Base-by-base conservation (phyloP, 495 filamentous ascomycete genomes). In the Jackrogersella minutella region DNA sequence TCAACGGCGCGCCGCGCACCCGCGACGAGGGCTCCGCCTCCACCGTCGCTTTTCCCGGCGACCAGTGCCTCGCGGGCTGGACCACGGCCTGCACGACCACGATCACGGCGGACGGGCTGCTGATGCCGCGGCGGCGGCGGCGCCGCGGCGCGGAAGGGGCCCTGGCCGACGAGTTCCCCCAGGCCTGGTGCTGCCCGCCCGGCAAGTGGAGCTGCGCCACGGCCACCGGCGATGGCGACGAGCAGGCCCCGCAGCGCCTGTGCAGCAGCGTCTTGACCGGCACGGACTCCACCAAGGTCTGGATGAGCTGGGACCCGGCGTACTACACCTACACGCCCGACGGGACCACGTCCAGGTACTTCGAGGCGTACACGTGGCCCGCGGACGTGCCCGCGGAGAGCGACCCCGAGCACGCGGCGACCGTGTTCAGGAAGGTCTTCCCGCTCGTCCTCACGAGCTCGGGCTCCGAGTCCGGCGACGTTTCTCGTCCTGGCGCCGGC, bases 131-230 rank as follows among this genome's bases (percentile, higher is more conserved):
- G n/a, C 5, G 26, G n/a, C n/a, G 44, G 1, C 11, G 21, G 4
- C 24, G n/a, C 24, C 13, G 14, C 7, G 55, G 22, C 11, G 13
- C 5, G n/a, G n/a, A 0, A n/a, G 41, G 21, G 41, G 2, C 5
- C 6, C 6, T 5, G 55, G 14, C 1, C 30, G 41, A 44, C 16
- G 14, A 14, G 0, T 67, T 50, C 37, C 64, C 64, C 5, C 64
- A 67, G 37, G 58, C 58, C 0, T 67, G 64, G 64, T 67, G 64
- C 57, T 67, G 64, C 13, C 64, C 64, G n/a, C 64, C 64, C 11
- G 64, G 64, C 10, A 16, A 62, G 10, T 67, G 64, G 64, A 46
- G 39, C n/a, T 67, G 64, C 52, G 64, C 64, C 0, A 67, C 64
- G 34, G 57, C 36, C n/a, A 67, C 64, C 2, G 58, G 16, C 3